Conservation (phyloP, 1,284 basidiomycete species). For the Tilletia caries region DNA sequence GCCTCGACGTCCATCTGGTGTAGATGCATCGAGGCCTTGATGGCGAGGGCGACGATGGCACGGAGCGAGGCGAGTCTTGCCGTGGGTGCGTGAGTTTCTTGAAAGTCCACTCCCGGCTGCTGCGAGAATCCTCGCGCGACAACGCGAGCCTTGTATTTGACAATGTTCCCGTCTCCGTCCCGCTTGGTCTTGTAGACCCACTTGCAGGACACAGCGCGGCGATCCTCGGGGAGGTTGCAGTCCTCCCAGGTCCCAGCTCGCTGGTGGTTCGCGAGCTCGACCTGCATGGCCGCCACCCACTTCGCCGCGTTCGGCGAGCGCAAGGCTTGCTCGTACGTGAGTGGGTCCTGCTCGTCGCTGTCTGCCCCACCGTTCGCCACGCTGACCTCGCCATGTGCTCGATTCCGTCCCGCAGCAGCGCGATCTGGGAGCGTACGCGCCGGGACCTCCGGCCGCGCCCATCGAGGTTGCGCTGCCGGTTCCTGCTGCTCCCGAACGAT, state of each 20-base stretch:
- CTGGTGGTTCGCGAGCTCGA: too few relatives aligned
- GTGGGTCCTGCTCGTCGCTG: neutral
- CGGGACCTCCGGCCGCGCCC: neutral
- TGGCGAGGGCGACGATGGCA: neutral
- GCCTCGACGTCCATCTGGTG: slow-evolving; percentile 7
- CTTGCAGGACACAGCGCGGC: neutral
- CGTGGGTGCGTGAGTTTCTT: neutral
- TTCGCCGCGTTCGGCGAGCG: too few relatives aligned
- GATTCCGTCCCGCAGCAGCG: neutral
- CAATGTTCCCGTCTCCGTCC: neutral
- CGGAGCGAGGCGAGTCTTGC: neutral
- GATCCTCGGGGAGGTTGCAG: neutral
- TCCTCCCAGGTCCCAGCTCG: too few relatives aligned
- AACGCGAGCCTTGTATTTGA: neutral
- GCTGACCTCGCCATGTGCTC: neutral
- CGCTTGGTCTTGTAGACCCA: neutral
- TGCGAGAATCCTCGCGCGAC: neutral
- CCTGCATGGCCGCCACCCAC: too few relatives aligned
- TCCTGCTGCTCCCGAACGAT: too few relatives aligned
- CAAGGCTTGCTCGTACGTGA: neutral
- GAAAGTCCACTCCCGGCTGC: neutral
- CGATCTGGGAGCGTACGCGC: neutral
- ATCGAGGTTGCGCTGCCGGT: too few relatives aligned
- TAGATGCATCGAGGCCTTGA: neutral
- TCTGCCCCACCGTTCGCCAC: too few relatives aligned